These are phyloP conservation scores for Vigna reflexopilosa DNA, from an alignment of 306 rosid species.

Conservation along the genomic window DNA sequence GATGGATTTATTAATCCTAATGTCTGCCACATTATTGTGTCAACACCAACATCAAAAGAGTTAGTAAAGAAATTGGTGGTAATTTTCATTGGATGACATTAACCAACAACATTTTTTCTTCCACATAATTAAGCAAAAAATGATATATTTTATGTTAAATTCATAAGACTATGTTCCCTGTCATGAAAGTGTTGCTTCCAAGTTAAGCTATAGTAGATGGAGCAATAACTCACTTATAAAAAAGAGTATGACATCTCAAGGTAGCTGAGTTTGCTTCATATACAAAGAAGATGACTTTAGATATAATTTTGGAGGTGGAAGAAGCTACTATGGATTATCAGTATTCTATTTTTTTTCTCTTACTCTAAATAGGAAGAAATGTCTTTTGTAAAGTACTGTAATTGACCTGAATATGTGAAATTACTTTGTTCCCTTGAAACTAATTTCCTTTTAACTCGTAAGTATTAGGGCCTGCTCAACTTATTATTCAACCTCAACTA, in stretches of 20 bases:
- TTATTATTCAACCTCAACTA: constrained; percentile 52
- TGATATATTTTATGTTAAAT: constrained; percentile 16
- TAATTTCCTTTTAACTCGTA: constrained; percentile 51
- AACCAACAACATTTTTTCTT: not conserved
- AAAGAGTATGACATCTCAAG: constrained; percentile 75
- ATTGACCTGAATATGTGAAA: constrained; percentile 64
- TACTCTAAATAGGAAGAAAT: constrained; percentile 2
- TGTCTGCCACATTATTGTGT: constrained; percentile 91
- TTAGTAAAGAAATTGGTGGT: constrained; percentile 97
- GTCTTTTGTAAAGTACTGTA: constrained; percentile 67
- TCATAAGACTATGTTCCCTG: constrained; percentile 88
- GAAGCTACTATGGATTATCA: constrained; percentile 54
- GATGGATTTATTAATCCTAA: constrained; percentile 91
- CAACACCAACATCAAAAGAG: constrained; percentile 89
- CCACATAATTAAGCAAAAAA: not conserved
- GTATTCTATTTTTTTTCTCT: constrained; percentile 45
- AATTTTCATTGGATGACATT: constrained; percentile 23
- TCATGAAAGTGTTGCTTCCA: constrained; percentile 92
- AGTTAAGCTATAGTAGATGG: constrained; percentile 84
- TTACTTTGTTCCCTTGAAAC: constrained; percentile 56
- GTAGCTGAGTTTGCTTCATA: constrained; percentile 53
- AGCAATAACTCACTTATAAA: constrained; percentile 70
- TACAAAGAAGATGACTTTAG: constrained; percentile 45
- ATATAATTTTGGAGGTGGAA: constrained; percentile 65
- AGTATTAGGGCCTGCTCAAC: constrained; percentile 58